These are phyloP conservation scores for Trichoderma asperellum DNA, from an alignment of 2,329 filamentous ascomycete species.

Conservation along the genomic window DNA sequence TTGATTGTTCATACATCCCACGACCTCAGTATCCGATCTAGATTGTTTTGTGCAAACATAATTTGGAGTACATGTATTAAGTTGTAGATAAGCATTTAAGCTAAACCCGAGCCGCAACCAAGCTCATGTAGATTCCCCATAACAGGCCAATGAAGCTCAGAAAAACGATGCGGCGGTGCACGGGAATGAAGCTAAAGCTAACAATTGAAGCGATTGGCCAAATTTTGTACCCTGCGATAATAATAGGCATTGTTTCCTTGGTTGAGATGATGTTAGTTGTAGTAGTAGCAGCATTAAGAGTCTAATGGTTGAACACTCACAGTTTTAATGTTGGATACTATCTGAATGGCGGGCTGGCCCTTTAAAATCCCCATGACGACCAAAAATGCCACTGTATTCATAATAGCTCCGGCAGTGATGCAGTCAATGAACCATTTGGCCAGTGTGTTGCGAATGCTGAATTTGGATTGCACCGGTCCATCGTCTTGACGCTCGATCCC, in stretches of 20 bases:
- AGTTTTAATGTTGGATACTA: constrained; percentile 45
- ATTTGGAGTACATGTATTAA: background rate
- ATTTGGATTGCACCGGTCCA: constrained; percentile 32
- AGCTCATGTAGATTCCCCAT: constrained; percentile 57
- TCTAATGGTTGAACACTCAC: constrained; percentile 32
- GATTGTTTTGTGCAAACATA: background rate
- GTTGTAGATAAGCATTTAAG: too few species aligned
- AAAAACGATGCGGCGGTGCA: constrained; percentile 55
- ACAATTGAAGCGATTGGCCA: constrained; percentile 57
- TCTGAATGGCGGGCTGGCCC: constrained; percentile 43
- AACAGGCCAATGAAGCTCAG: constrained; percentile 53
- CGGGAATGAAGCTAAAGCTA: constrained; percentile 54
- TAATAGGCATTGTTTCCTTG: constrained; percentile 53
- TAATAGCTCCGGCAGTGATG: constrained; percentile 51
- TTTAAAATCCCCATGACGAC: constrained; percentile 54
- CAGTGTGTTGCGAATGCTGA: constrained; percentile 50
- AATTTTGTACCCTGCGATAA: constrained; percentile 55
- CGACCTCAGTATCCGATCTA: background rate
- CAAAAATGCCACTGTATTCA: constrained; percentile 53
- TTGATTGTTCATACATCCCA: background rate
- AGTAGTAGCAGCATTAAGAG: background rate
- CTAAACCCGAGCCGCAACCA: constrained; percentile 50
- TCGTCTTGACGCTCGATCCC: background rate
- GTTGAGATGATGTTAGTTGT: background rate
- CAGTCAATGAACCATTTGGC: constrained; percentile 57